A percentile compares a stretch with the other conserved stretches of the same genome.
phyloP scores from a whole-genome alignment of 441 rosid genomes.

The Viola pubescens region DNA sequence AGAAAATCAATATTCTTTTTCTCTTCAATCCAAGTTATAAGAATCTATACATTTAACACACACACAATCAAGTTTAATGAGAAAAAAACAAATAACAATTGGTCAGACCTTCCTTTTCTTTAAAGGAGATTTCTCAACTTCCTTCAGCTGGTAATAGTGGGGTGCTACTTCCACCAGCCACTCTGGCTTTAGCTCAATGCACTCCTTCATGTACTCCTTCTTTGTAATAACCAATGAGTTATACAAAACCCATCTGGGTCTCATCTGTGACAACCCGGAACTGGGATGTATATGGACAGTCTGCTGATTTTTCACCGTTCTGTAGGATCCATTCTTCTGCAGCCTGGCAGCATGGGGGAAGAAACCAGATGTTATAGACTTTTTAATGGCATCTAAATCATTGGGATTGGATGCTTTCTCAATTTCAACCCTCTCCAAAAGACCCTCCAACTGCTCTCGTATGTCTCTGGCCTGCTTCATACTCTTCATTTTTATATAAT shows the following conservation, averaged over 20 bases:
- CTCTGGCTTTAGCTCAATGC: constrained; percentile 77
- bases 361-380: constrained; percentile 70
- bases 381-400: constrained; percentile 68
- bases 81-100: background rate
- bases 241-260: constrained; percentile 93
- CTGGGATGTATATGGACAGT: constrained; percentile 93
- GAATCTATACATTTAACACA: too few relatives aligned
- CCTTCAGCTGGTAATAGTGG: constrained; percentile 88
- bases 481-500: constrained; percentile 97
- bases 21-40: too few relatives aligned
- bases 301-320: constrained; percentile 89
- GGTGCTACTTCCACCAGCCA: constrained; percentile 99
- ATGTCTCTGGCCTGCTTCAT: constrained; percentile 98
- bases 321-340: constrained; percentile 86
- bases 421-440: constrained; percentile 93
- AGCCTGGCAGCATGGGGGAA: constrained; percentile 89
- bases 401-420: constrained; percentile 55
- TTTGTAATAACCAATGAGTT: constrained; percentile 90
- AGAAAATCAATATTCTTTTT: too few relatives aligned
- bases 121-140: constrained; percentile 62
- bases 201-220: constrained; percentile 75
- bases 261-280: constrained; percentile 91
- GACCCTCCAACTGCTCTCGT: constrained; percentile 92
- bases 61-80: too few relatives aligned
- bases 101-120: too few relatives aligned